phyloP scores from a whole-genome alignment of 306 rosid species.

The Medicago truncatula region MtrunA17r5.0-ANR NC_053042.1:29010501-29011000 shows the following conservation, averaged over 20 bases:
- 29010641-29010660: slow-evolving; percentile 68
- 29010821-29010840: slow-evolving; percentile 62
- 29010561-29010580: slow-evolving; percentile 75
- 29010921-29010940: slow-evolving; percentile 69
- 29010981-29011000: slow-evolving; percentile 62
- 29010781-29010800: slow-evolving; percentile 74
- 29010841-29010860: slow-evolving; percentile 70
- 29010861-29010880: slow-evolving; percentile 66
- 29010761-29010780: slow-evolving; percentile 49
- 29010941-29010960: slow-evolving; percentile 75
- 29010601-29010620: slow-evolving; percentile 60
- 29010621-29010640: slow-evolving; percentile 63
- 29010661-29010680: slow-evolving; percentile 75
- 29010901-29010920: slow-evolving; percentile 74
- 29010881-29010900: slow-evolving; percentile 85
- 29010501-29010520: slow-evolving; percentile 8
- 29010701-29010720: slow-evolving; percentile 12
- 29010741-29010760: slow-evolving; percentile 48
- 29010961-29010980: slow-evolving; percentile 64
- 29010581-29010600: slow-evolving; percentile 75
- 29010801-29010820: slow-evolving; percentile 72
- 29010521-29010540: slow-evolving; percentile 49
- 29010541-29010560: slow-evolving; percentile 63
- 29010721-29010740: slow-evolving; percentile 44
- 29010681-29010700: slow-evolving; percentile 52